These are phyloP conservation scores for Jimgerdemannia lactiflua DNA, from an alignment of 192 early-diverging fungal species.

Conservation along the genomic window DNA sequence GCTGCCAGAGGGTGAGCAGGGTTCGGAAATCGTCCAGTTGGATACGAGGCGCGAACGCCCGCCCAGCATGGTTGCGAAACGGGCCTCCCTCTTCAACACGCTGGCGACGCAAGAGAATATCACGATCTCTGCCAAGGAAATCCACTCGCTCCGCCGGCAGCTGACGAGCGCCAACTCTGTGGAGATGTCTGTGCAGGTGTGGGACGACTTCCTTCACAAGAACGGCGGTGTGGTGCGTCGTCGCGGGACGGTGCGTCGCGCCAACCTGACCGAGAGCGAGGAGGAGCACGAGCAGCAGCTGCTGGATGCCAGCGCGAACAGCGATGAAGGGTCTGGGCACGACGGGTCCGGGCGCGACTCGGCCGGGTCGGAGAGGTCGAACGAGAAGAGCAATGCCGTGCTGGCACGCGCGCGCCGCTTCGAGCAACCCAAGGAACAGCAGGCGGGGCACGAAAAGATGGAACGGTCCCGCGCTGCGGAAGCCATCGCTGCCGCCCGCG, in stretches of 20 bases:
- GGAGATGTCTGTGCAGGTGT: constrained; percentile 21
- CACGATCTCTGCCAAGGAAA: background rate
- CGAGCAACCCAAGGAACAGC: background rate
- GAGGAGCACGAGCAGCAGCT: background rate
- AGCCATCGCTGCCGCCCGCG: background rate
- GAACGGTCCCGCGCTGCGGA: background rate
- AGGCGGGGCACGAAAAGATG: background rate
- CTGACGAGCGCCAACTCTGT: constrained; percentile 14
- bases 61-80: constrained; percentile 33
- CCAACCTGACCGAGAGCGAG: background rate
- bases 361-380: background rate
- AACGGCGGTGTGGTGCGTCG: constrained; percentile 2
- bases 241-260: background rate
- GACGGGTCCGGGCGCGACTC: background rate
- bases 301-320: background rate
- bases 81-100: constrained; percentile 13
- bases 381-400: background rate
- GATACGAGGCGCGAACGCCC: constrained; percentile 16
- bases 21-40: background rate
- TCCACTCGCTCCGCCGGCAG: background rate
- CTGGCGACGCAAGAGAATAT: background rate
- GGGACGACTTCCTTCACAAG: constrained; percentile 26
- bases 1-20: background rate
- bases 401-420: background rate
- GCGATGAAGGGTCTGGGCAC: background rate